Percentiles rank a stretch among this genome's conserved stretches.
phyloP scores from a whole-genome alignment of 805 yeast genomes.

The Jamesozyma hellenica region DNA sequence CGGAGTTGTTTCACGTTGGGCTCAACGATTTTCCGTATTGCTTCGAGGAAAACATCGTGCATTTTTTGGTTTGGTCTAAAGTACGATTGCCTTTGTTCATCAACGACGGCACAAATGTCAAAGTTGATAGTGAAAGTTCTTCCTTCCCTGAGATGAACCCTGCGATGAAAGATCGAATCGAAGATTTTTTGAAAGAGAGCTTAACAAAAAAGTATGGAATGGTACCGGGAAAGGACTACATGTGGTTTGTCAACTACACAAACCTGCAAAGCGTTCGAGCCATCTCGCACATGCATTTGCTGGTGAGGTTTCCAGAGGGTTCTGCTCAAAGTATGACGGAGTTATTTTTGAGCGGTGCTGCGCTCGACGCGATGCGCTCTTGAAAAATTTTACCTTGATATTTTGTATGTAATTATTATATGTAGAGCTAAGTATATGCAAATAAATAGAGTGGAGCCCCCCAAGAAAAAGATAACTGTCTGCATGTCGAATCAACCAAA shows the following conservation, averaged over 20 bases:
- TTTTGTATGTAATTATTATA: too few species aligned
- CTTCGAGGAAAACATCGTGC: slow-evolving; percentile 41
- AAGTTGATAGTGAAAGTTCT: slow-evolving; percentile 22
- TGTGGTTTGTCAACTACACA: slow-evolving; percentile 70
- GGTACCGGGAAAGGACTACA: slow-evolving; percentile 27
- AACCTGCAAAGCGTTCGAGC: slow-evolving; percentile 56
- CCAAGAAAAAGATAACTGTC: too few species aligned
- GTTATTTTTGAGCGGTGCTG: too few species aligned
- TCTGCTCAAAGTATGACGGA: not conserved
- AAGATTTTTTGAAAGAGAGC: slow-evolving; percentile 38
- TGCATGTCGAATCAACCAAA: too few species aligned
- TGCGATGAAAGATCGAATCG: slow-evolving; percentile 37
- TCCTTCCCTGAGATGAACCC: slow-evolving; percentile 26
- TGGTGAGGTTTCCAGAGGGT: slow-evolving; percentile 29
- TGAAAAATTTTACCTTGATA: not conserved
- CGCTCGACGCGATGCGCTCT: not conserved
- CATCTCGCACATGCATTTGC: slow-evolving; percentile 62
- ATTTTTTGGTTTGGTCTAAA: slow-evolving; percentile 62
- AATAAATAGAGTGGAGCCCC: too few species aligned
- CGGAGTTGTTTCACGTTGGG: slow-evolving; percentile 33
- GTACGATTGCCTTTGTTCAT: slow-evolving; percentile 44
- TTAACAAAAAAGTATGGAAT: slow-evolving; percentile 28
- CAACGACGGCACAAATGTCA: slow-evolving; percentile 25
- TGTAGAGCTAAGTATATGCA: not conserved
- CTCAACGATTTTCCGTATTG: slow-evolving; percentile 60